A percentile compares a stretch with the other conserved stretches of the same genome.
Evolutionary conservation across 345 rosid genomes (phyloP).

Genomic region (Citrus inodora): DNA sequence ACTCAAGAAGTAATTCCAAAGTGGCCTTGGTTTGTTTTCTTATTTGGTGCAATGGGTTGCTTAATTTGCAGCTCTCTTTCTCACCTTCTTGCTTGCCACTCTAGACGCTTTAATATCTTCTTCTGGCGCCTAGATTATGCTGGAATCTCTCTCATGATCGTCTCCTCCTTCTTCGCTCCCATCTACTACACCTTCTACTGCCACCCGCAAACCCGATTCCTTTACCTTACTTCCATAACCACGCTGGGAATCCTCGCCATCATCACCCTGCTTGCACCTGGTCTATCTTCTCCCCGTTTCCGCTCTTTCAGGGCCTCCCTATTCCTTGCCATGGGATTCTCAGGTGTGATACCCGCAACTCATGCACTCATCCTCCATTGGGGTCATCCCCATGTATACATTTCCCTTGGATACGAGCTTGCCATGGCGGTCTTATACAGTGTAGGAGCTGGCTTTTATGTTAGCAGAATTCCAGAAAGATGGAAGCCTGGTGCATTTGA

Average conservation of each 20-base stretch:
- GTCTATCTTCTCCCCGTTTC: constrained; percentile 53
- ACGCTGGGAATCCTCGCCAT: constrained; percentile 64
- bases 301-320: constrained; percentile 68
- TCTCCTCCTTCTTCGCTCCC: constrained; percentile 87
- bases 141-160: constrained; percentile 88
- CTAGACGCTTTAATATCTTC: constrained; percentile 62
- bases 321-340: constrained; percentile 90
- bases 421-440: constrained; percentile 73
- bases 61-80: constrained; percentile 84
- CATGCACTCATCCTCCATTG: constrained; percentile 73
- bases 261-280: constrained; percentile 74
- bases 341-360: constrained; percentile 70
- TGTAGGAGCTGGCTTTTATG: constrained; percentile 66
- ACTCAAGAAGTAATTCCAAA: constrained; percentile 39
- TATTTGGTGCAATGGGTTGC: constrained; percentile 84
- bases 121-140: constrained; percentile 97
- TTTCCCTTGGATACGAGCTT: constrained; percentile 64
- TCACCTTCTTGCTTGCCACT: constrained; percentile 93
- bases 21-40: constrained; percentile 94
- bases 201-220: constrained; percentile 50
- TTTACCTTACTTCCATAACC: constrained; percentile 69
- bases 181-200: constrained; percentile 82
- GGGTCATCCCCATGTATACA: constrained; percentile 56
- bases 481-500: constrained; percentile 98
- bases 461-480: constrained; percentile 71